Percentiles rank a stretch among this genome's conserved stretches.
Conservation (phyloP, 768 basidiomycete genomes). For the Lactarius pseudohatsudake region DNA sequence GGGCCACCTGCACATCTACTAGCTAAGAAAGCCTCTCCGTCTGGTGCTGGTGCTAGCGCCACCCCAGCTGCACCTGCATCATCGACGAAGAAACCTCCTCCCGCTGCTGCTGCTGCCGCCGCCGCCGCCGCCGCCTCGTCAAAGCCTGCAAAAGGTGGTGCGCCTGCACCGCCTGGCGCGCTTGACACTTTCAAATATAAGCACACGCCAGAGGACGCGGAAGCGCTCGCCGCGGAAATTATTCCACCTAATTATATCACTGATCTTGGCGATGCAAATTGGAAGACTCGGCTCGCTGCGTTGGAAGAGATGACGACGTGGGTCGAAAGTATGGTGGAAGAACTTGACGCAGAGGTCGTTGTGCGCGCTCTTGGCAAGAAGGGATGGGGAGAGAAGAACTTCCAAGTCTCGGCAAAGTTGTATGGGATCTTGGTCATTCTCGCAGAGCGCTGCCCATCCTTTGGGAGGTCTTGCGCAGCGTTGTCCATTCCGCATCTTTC, state of each 20-base stretch:
- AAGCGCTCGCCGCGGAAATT: constrained; percentile 65
- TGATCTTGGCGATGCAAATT: constrained; percentile 82
- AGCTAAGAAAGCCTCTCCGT: constrained; percentile 56
- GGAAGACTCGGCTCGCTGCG: constrained; percentile 89
- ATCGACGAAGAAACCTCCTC: constrained; percentile 46
- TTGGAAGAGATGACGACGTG: constrained; percentile 84
- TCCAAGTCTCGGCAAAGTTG: constrained; percentile 91
- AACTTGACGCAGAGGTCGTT: constrained; percentile 83
- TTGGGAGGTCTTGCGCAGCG: constrained; percentile 82
- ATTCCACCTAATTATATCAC: constrained; percentile 71
- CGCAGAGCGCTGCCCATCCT: constrained; percentile 76
- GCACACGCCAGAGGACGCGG: constrained; percentile 90
- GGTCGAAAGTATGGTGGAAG: constrained; percentile 66
- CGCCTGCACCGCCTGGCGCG: constrained; percentile 49
- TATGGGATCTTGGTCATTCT: constrained; percentile 75
- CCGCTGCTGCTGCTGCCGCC: constrained; percentile 34
- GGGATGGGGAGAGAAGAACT: constrained; percentile 99
- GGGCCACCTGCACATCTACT: constrained; percentile 55
- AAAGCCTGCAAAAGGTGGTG: constrained; percentile 48
- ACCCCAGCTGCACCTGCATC: constrained; percentile 32
- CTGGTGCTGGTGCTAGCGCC: constrained; percentile 35
- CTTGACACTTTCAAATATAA: constrained; percentile 90
- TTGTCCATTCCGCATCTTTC: constrained; percentile 77
- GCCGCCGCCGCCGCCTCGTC: constrained; percentile 36
- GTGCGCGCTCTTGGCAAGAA: constrained; percentile 87